Conservation (phyloP, 2,329 filamentous ascomycete genomes). For the Fusarium hostae region DNA sequence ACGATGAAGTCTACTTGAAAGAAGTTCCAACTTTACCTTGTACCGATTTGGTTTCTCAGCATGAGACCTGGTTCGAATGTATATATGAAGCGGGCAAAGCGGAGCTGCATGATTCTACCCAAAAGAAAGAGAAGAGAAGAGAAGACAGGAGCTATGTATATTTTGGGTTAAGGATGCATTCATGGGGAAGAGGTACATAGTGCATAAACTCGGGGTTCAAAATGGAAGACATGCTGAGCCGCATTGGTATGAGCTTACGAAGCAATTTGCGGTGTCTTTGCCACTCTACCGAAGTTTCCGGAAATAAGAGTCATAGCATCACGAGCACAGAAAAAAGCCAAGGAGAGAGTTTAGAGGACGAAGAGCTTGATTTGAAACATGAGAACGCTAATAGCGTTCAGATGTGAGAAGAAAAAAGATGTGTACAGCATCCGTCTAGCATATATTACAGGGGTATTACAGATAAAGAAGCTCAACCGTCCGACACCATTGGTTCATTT, state of each 20-base stretch:
- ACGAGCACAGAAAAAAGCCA: not conserved
- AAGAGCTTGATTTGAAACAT: not conserved
- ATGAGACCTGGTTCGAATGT: slow-evolving; percentile 1
- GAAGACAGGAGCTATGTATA: slow-evolving; percentile 19
- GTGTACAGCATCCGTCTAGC: slow-evolving; percentile 24
- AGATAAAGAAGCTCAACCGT: slow-evolving; percentile 15
- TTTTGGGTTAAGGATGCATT: slow-evolving; percentile 20
- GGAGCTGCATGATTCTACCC: slow-evolving; percentile 7
- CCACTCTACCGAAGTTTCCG: slow-evolving; percentile 34
- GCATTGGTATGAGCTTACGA: slow-evolving; percentile 25
- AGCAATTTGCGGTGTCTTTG: slow-evolving; percentile 12
- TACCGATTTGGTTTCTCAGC: not conserved
- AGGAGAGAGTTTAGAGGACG: not conserved
- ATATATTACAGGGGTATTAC: slow-evolving; percentile 42
- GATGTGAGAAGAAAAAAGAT: slow-evolving; percentile 5
- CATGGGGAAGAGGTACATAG: slow-evolving; percentile 25
- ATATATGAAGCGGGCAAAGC: slow-evolving; percentile 25
- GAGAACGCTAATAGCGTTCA: not conserved
- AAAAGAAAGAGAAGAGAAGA: slow-evolving; percentile 5
- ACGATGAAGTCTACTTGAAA: not conserved
- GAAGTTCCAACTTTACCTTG: not conserved
- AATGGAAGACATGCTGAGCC: slow-evolving; percentile 3
- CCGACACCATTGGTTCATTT: slow-evolving; percentile 19
- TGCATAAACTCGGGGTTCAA: slow-evolving; percentile 1
- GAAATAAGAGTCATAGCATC: slow-evolving; percentile 10